These are phyloP conservation scores for Lipomyces orientalis DNA, from an alignment of 805 yeast genomes.

Conservation along the genomic window DNA sequence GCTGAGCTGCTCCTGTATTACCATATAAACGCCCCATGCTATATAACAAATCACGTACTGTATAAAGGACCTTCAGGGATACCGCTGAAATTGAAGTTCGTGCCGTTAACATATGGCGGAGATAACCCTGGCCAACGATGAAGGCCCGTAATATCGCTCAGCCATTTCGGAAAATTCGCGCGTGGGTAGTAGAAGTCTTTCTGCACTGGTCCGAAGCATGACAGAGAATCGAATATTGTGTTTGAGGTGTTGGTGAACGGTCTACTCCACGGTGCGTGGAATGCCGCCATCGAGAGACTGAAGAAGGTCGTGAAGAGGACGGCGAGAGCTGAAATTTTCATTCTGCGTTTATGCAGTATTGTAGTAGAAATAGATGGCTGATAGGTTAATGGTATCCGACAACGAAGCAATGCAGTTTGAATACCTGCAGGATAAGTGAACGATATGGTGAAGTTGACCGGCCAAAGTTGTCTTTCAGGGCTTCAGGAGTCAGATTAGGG, in stretches of 20 bases:
- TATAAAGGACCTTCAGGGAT: constrained; percentile 21
- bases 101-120: constrained; percentile 29
- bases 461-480: too few relatives aligned
- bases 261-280: not conserved
- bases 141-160: constrained; percentile 24
- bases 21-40: not conserved
- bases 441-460: not conserved
- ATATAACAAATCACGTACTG: constrained; percentile 10
- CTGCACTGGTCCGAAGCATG: not conserved
- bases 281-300: not conserved
- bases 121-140: constrained; percentile 27
- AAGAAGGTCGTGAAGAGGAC: not conserved
- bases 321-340: not conserved
- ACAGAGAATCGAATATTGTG: not conserved
- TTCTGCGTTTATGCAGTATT: not conserved
- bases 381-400: not conserved
- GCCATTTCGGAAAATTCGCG: constrained; percentile 30
- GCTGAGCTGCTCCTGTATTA: constrained; percentile 18
- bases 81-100: constrained; percentile 24
- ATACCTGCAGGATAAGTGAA: not conserved
- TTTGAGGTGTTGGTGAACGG: not conserved
- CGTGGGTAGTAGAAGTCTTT: not conserved
- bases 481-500: too few relatives aligned
- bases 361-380: not conserved
- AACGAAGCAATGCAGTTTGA: not conserved